Evolutionary conservation across 1,284 basidiomycete genomes (phyloP).

Genomic region (Trametes pubescens): DNA sequence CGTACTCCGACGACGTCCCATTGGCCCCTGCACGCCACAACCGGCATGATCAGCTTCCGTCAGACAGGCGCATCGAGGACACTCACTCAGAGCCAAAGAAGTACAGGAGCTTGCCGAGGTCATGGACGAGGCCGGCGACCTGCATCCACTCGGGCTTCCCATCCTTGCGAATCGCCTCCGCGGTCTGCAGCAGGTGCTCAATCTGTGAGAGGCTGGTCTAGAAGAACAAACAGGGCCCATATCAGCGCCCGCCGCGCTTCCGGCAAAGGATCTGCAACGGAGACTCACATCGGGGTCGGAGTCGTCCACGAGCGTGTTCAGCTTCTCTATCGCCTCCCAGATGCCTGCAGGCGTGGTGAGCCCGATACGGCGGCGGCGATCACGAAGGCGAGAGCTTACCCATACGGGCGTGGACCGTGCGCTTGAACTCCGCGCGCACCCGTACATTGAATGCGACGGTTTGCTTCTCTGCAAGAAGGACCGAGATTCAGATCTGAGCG

Average conservation of each 20-base stretch:
- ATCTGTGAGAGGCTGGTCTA: slow-evolving; percentile 86
- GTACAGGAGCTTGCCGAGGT: slow-evolving; percentile 86
- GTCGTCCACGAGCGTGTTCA: slow-evolving; percentile 89
- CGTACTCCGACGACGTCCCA: slow-evolving; percentile 92
- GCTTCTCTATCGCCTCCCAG: slow-evolving; percentile 92
- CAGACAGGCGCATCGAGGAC: slow-evolving; percentile 9
- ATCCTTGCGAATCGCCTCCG: slow-evolving; percentile 89
- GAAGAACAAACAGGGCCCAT: slow-evolving; percentile 11
- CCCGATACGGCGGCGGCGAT: slow-evolving; percentile 10
- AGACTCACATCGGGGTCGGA: slow-evolving; percentile 80
- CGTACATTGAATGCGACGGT: slow-evolving; percentile 86
- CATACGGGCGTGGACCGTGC: slow-evolving; percentile 70
- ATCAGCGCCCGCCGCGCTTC: not conserved
- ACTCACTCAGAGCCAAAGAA: slow-evolving; percentile 77
- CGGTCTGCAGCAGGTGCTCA: slow-evolving; percentile 90
- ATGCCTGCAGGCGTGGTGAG: slow-evolving; percentile 49
- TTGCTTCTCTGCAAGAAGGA: slow-evolving; percentile 72
- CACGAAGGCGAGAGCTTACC: slow-evolving; percentile 40
- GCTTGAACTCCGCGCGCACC: slow-evolving; percentile 78
- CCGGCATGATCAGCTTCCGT: slow-evolving; percentile 11
- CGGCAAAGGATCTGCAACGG: slow-evolving; percentile 36
- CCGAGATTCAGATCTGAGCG: slow-evolving; percentile 5
- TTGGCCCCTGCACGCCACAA: slow-evolving; percentile 62
- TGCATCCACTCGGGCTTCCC: slow-evolving; percentile 94
- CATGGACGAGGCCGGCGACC: slow-evolving; percentile 87